Base-by-base conservation (phyloP, 2,329 filamentous ascomycete species). In the Penicillium sp. region DNA sequence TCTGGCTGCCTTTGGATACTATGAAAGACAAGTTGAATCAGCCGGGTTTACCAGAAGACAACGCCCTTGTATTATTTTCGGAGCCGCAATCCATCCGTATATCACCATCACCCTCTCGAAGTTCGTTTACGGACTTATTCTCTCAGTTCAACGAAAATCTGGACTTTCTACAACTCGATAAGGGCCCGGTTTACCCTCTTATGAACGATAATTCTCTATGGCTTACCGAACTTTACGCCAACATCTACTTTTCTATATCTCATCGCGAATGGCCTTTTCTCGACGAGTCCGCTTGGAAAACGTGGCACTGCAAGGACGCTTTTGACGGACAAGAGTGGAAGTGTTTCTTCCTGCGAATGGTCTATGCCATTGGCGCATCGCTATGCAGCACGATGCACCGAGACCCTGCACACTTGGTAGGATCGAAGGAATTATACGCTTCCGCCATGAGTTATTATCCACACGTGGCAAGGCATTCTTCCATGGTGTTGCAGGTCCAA, bases 241-340 rank as follows among this genome's bases (percentile, higher is more conserved):
- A 59, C 27, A 40, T 64, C 7, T 64, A 62, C 47, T 63, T 64
- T 18, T 56, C 56, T 1, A 59, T 63, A 44, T 57, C 58, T 6
- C 56, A 64, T 40, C 59, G 60, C 18, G 58, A 60, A 39, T 64
- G 62, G 62, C 62, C 62, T 4, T 63, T 64, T 24, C 40, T 64
- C 6, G 55, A 64, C 32, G 51, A 62, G 15, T 44, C 47, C 10
- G 44, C 51, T 6, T 65, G 62, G 61, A 58, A 47, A 41, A 42
- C 29, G 23, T 65, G 62, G 62, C 52, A 60, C 25, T 46, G 47
- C 7, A 54, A 62, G 10, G 51, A 52, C 28, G 33, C 15, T 10
- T 18, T 47, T 4, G 44, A 44, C 5, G 48, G 54, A 32, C 49
- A 50, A 27, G 47, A 59, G 47, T 64, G 62, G 62, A 57, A 51